These are phyloP conservation scores for Ophiostoma perfectum DNA, from an alignment of 2,329 filamentous ascomycete species.

Conservation along the genomic window DNA sequence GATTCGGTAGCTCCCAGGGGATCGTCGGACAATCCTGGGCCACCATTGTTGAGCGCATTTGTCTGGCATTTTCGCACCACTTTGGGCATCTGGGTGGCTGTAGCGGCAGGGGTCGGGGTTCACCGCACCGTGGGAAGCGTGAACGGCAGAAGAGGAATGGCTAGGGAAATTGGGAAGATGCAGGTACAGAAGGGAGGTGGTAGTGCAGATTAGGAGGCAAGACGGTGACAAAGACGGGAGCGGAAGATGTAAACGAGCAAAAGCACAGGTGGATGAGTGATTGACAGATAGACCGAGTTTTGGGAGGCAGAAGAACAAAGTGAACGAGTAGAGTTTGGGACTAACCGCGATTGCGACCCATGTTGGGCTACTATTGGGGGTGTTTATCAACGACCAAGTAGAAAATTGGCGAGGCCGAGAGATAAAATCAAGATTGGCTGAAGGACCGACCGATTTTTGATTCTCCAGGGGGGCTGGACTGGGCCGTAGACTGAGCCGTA, in stretches of 20 bases:
- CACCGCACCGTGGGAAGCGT: background rate
- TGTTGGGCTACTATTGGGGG: conserved; percentile 32
- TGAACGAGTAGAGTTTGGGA: conserved; percentile 29
- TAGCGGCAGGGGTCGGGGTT: background rate
- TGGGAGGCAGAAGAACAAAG: conserved; percentile 23
- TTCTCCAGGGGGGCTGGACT: background rate
- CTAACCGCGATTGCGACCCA: conserved; percentile 53
- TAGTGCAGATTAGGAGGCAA: background rate
- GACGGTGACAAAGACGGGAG: background rate
- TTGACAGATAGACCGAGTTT: background rate
- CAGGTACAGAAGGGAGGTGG: background rate
- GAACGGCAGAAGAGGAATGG: background rate
- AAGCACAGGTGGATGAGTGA: background rate
- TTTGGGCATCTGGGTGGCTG: background rate
- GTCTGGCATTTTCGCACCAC: background rate
- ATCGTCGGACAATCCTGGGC: conserved; percentile 7
- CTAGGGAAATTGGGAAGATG: background rate
- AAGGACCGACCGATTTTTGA: background rate
- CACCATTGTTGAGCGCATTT: conserved; percentile 3
- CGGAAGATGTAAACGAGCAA: background rate
- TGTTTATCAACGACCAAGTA: background rate
- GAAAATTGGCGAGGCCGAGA: background rate
- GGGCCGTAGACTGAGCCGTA: background rate
- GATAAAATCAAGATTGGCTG: conserved; percentile 6
- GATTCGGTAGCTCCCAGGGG: background rate